Evolutionary conservation across 2,329 filamentous ascomycete genomes (phyloP), one percentile per base, ranked within the genome.

Genomic region (Fusarium sp.): DNA sequence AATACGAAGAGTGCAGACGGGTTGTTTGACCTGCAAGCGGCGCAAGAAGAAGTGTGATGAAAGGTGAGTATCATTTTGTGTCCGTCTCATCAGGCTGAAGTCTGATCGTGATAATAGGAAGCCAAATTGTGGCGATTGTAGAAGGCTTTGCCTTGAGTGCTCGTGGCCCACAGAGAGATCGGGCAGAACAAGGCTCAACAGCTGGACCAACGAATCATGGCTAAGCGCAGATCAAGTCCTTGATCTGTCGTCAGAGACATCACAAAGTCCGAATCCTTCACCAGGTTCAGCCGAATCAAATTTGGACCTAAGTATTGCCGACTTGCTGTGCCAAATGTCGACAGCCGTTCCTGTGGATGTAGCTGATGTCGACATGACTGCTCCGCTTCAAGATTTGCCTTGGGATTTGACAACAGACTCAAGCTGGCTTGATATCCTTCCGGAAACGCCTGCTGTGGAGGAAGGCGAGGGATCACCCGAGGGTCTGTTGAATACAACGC

Each of bases 1-100:
- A 5, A 60, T 60, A 24, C 53, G 53, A 1, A 33, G 57, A 20
- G 57, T 60, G 0, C 57, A 60, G 16, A 60, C 57, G 0, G 57
- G 57, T 3, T 60, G 57, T 13, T 20, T 60, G n/a, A 60, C 57
- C 3, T 60, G 57, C 2, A 60, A 60, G 24, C 29, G 41, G 29
- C 53, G 57, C 1, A 60, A 60, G 23, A 60, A 60, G 31, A 60
- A 60, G 6, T 60, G 57, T 10, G 57, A 60, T 5, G 57, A 60
- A 3, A 39, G 35, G 57, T 48, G 2, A 48, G 57, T 26, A 9
- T 2, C 9, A 2, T n/a, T 8, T 16, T 38, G 11, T 5, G 6
- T 7, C 26, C 4, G 18, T 12, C 10, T n/a, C 2, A 20, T 4
- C 11, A 20, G 26, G 5, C 9, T 2, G 6, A 13, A 13, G n/a